Evolutionary conservation across 495 filamentous ascomycete genomes (phyloP).

Genomic region (Elasticomyces elasticus): DNA sequence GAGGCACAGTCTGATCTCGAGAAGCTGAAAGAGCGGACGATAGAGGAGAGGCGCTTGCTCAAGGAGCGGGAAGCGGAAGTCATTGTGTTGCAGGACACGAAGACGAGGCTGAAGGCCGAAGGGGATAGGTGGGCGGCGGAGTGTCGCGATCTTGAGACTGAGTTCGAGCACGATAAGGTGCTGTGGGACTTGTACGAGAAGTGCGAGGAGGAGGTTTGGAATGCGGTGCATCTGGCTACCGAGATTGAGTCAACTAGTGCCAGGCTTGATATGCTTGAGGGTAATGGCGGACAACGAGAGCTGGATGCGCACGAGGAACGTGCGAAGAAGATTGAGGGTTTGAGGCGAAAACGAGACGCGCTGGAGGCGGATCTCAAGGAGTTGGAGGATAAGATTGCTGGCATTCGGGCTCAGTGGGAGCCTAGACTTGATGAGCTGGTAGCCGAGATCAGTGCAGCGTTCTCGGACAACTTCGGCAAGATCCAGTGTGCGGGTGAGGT

Average conservation of each 20-base stretch:
- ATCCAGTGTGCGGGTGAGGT: slow-evolving; percentile 97
- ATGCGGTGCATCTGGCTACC: slow-evolving; percentile 54
- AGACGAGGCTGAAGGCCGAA: slow-evolving; percentile 20
- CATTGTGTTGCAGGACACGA: slow-evolving; percentile 28
- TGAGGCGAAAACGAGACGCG: slow-evolving; percentile 40
- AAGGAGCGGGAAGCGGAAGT: slow-evolving; percentile 38
- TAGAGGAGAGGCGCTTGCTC: slow-evolving; percentile 45
- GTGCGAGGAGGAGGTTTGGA: slow-evolving; percentile 36
- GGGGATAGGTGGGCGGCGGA: slow-evolving; percentile 26
- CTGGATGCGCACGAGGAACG: slow-evolving; percentile 72
- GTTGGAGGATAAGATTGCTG: slow-evolving; percentile 46
- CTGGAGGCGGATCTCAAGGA: slow-evolving; percentile 40
- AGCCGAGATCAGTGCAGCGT: slow-evolving; percentile 73
- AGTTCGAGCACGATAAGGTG: slow-evolving; percentile 28
- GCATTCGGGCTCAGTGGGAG: slow-evolving; percentile 61
- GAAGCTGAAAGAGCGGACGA: slow-evolving; percentile 51
- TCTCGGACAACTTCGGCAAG: slow-evolving; percentile 79
- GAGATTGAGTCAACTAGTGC: slow-evolving; percentile 67
- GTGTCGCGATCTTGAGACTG: background rate
- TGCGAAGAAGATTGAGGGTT: slow-evolving; percentile 44
- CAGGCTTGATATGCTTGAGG: slow-evolving; percentile 69
- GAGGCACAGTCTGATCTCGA: slow-evolving; percentile 75
- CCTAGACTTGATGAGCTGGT: slow-evolving; percentile 72
- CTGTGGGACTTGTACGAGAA: slow-evolving; percentile 23
- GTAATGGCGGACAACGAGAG: slow-evolving; percentile 53